Base-by-base conservation (phyloP, 2,329 filamentous ascomycete genomes). In the Pezicula radicicola region DNA sequence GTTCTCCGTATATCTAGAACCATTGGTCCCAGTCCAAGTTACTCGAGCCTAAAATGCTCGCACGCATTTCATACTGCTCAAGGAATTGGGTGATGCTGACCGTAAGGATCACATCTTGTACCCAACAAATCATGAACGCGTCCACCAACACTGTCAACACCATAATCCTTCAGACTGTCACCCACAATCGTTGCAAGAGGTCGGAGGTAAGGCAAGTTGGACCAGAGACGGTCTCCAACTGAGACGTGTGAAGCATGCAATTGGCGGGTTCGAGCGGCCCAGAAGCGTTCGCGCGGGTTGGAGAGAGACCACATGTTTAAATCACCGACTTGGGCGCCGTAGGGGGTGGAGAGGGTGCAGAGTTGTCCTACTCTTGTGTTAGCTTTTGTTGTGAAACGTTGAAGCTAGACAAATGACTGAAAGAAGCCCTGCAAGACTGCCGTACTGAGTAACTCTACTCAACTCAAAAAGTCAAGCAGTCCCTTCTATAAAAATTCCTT, bases 271-370 rank as follows among this genome's bases (percentile, higher is more conserved):
- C 90, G 80, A 1, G 83, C 77, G 1, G 90, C 89, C 90, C 89
- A 95, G 73, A 95, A 90, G 40, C 84, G 78, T 67, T 95, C 90
- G 13, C 88, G 81, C 0, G 89, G 87, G 67, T 94, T 91, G 56
- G 84, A 72, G 5, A 78, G 75, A 61, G 87, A 89, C 88, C 88
- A 95, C 61, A 94, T 79, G 67, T 95, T 95, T 16, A 94, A 72
- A 62, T 94, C 90, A 49, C 89, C 79, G 46, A 95, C 89, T 71
- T 95, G 90, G 0, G 90, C 83, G 0, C 90, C 90, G 50, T 85
- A 74, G 0, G 88, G 88, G 0, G 89, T 93, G 52, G 83, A 87
- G 55, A 95, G 84, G 13, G 84, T 81, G 54, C 89, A 81, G 51
- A 94, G 79, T 46, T 78, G 78, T 3, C 88, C 87, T 1, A 81